Evolutionary conservation across 164 flowering plant genomes (phyloP).

Genomic region (Tetracentron sinense): DNA sequence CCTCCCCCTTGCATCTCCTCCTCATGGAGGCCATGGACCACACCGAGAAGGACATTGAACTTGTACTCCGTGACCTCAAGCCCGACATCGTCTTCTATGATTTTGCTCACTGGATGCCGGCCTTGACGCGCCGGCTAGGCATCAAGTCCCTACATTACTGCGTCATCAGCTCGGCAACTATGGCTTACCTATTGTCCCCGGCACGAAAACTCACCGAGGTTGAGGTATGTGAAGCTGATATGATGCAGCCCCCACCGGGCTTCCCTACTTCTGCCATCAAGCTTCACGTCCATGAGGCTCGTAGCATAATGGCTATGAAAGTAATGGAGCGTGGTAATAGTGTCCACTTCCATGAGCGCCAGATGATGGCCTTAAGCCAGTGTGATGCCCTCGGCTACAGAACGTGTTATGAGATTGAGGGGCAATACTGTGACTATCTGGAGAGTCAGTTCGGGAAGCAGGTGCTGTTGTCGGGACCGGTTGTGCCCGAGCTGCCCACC

Average conservation of each 20-base stretch:
- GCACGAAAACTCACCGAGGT: constrained; percentile 5
- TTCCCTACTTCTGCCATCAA: constrained; percentile 32
- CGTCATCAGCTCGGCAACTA: constrained; percentile 26
- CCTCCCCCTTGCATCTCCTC: constrained; percentile 8
- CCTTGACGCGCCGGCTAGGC: background rate
- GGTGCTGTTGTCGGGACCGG: constrained; percentile 41
- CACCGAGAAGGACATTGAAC: constrained; percentile 21
- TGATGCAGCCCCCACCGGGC: constrained; percentile 31
- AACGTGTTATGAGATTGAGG: constrained; percentile 47
- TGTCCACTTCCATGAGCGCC: constrained; percentile 28
- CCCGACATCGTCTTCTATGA: constrained; percentile 44
- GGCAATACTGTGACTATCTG: constrained; percentile 30
- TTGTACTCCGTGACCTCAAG: background rate
- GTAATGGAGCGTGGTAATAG: constrained; percentile 26
- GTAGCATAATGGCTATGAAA: constrained; percentile 8
- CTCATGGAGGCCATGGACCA: constrained; percentile 40
- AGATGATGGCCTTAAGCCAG: constrained; percentile 9
- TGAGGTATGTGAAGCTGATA: constrained; percentile 20
- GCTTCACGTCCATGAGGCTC: constrained; percentile 25
- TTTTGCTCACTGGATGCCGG: constrained; percentile 32
- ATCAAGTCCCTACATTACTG: constrained; percentile 8
- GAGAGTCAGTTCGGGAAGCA: constrained; percentile 29
- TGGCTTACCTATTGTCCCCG: constrained; percentile 26
- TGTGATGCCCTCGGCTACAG: constrained; percentile 43
- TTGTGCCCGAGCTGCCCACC: constrained; percentile 21